Base-by-base conservation (phyloP, 176 grass and related monocot species). In the Oryza longistaminata region DNA sequence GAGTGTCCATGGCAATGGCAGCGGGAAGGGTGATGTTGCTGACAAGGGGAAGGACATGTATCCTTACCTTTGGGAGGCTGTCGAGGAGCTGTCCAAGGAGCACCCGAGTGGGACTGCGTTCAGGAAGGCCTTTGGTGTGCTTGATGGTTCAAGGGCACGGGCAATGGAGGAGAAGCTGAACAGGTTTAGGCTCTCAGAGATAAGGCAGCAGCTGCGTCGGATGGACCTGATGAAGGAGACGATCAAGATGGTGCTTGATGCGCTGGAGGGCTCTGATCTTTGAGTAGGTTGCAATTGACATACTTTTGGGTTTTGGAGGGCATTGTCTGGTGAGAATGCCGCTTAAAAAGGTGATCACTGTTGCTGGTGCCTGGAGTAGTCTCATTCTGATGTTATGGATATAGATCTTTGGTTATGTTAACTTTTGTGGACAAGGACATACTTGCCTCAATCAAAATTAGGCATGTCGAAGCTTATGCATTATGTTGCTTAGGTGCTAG, bases 151-250 rank as follows among this genome's bases (percentile, higher is more conserved):
- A 34, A 90, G 87, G 74, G 88, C 91, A 55, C 73, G 29, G 6
- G 61, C 21, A 0, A 76, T 93, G 66, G 91, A 93, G 65, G 85
- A 90, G 69, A 93, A 90, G 88, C 62, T 93, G 2, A 77, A 85
- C 52, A 88, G 83, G 75, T 73, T 86, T 13, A 85, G 64, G 71
- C 50, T 79, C 22, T 73, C 27, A 48, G 78, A 88, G 68, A 80
- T 90, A 17, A 90, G 75, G 85, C 88, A 80, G 69, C 88, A 93
- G 68, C 49, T 93, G 74, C 78, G 29, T 19, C 42, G 88, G 52
- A 88, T 88, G 78, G 85, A 93, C 67, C 70, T 93, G 74, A 83
- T 82, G 77, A 88, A 88, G 78, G 85, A 90, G 31, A 80, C 82
- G 10, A 65, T 90, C 68, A 82, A 77, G 73, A 76, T 82, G 71